phyloP scores from a whole-genome alignment of 2,329 filamentous ascomycete genomes.

The Phaeosphaeria sp. region DNA sequence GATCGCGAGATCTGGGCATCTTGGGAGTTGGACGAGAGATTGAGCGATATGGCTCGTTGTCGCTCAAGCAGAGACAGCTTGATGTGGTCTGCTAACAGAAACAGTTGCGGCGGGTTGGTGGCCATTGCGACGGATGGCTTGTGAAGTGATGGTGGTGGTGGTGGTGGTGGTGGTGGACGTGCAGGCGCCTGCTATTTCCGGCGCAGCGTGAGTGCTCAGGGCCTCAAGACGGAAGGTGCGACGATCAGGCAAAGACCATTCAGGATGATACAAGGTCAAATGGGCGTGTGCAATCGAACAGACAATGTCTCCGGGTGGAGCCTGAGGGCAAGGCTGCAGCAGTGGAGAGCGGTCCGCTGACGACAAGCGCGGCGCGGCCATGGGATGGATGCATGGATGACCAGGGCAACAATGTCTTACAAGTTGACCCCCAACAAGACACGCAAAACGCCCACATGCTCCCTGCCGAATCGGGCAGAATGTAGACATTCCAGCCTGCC shows the following conservation, averaged over 20 bases:
- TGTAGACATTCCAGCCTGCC: conserved; percentile 27
- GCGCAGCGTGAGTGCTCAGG: neutral
- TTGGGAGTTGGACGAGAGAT: conserved; percentile 79
- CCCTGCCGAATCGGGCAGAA: conserved; percentile 18
- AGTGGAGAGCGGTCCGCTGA: conserved; percentile 20
- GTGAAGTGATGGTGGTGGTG: conserved; percentile 6
- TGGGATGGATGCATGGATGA: conserved; percentile 7
- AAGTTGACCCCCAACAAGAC: conserved; percentile 22
- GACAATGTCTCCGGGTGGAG: neutral
- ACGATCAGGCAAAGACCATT: conserved; percentile 2
- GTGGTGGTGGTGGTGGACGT: conserved; percentile 8
- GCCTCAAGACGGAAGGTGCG: conserved; percentile 11
- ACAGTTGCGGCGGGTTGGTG: conserved; percentile 73
- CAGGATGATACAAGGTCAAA: conserved; percentile 2
- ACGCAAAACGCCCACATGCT: conserved; percentile 18
- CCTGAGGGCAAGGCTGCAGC: conserved; percentile 16
- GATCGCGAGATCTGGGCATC: conserved; percentile 90
- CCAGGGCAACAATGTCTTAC: conserved; percentile 20
- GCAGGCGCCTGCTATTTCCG: conserved; percentile 5
- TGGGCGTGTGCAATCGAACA: neutral
- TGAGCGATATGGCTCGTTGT: conserved; percentile 81
- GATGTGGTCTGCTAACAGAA: conserved; percentile 93
- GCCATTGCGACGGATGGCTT: conserved; percentile 31
- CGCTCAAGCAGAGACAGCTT: conserved; percentile 94
- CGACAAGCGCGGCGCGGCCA: conserved; percentile 4